phyloP scores from a whole-genome alignment of 2,329 filamentous ascomycete species.

The Fusarium burgessii region DNA sequence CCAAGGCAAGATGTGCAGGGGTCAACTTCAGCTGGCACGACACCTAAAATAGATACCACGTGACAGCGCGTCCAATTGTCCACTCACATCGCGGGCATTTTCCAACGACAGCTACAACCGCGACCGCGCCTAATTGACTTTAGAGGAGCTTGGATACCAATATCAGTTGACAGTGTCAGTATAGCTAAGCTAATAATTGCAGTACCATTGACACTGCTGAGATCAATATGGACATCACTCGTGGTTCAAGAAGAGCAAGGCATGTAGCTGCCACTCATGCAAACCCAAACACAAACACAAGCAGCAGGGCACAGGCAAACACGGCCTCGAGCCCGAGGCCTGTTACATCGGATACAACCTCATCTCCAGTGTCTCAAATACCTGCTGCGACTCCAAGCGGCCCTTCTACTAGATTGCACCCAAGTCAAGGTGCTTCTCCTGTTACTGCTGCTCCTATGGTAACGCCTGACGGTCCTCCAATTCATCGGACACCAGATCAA shows the following conservation, averaged over 20 bases:
- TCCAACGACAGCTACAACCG: not conserved
- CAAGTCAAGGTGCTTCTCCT: conserved; percentile 33
- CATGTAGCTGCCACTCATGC: conserved; percentile 37
- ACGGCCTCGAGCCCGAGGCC: conserved; percentile 28
- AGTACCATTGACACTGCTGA: conserved; percentile 1
- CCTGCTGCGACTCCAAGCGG: conserved; percentile 27
- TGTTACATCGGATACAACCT: conserved; percentile 25
- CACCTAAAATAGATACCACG: conserved; percentile 18
- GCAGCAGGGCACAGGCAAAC: conserved; percentile 11
- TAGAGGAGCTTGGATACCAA: not conserved
- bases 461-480: conserved; percentile 42
- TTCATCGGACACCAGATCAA: conserved; percentile 47
- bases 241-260: conserved; percentile 37
- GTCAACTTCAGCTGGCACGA: not conserved
- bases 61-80: conserved; percentile 28
- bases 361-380: conserved; percentile 24
- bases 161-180: not conserved
- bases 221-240: conserved; percentile 33
- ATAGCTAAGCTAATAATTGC: not conserved
- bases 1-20: not conserved
- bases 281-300: conserved; percentile 10
- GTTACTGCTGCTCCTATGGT: conserved; percentile 30
- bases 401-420: conserved; percentile 26
- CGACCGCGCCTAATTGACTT: conserved; percentile 30
- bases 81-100: conserved; percentile 22